Evolutionary conservation across 1,139 yeast species (phyloP), one percentile per base, ranked within the genome.

Genomic region (Diutina sp.): DNA sequence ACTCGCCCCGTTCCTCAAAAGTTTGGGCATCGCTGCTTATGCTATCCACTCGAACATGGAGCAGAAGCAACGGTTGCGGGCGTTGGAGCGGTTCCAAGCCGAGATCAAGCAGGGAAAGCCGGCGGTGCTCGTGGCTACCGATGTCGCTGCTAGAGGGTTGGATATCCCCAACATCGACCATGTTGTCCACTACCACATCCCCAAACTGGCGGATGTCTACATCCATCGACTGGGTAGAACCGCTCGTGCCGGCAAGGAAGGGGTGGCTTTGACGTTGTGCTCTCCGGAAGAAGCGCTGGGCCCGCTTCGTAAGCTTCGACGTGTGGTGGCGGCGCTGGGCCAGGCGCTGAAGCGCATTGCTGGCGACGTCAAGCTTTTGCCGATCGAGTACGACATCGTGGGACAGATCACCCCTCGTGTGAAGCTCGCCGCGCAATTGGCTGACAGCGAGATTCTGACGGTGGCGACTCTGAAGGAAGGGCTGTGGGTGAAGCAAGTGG

Each of bases 161-260:
- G 99, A 95, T 76, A 90, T 95, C 59, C 87, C 96, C 1, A 80
- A 81, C 55, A 91, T 95, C 57, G 87, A 90, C 65, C 99, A 93
- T 68, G 99, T 95, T 51, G 90, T 93, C 14, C 99, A 93, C 68
- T 93, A 93, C 66, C 98, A 93, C 70, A 76, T 95, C 60, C 99
- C 99, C 11, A 79, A 98, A 61, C 80, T 96, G 9, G 98, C 98
- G 0, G 99, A 95, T 67, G 84, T 90, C 57, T 93, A 93, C 67
- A 85, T 93, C 61, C 99, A 93, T 71, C 80, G 99, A 69, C 89
- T 97, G 1, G 99, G 99, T 60, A 84, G 99, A 79, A 95, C 99
- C 25, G 99, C 96, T 0, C 87, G 99, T 76, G 97, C 96, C 2
- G 93, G 95, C 0, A 81, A 80, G 57, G 95, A 89, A 67, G 99